phyloP scores from a whole-genome alignment of 371 early-diverging fungal genomes.

The Syncephalis plumigaleata region DNA sequence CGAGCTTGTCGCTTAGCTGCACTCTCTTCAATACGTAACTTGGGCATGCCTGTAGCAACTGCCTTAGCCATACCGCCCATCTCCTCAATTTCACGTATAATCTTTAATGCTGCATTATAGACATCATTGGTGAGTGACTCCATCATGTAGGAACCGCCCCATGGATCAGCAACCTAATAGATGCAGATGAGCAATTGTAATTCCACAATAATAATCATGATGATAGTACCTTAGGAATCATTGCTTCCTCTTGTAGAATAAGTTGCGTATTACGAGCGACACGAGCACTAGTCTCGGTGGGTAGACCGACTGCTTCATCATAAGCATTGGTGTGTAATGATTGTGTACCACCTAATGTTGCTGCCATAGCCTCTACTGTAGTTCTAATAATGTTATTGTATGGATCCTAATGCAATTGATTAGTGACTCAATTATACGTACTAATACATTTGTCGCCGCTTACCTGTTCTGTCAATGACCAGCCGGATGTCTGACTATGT shows the following conservation, averaged over 20 bases:
- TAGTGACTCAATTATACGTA: neutral
- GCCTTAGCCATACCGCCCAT: constrained; percentile 85
- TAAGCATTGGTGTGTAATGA: constrained; percentile 72
- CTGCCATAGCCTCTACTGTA: constrained; percentile 79
- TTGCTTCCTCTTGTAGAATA: constrained; percentile 69
- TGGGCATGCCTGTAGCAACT: constrained; percentile 74
- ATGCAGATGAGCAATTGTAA: constrained; percentile 2
- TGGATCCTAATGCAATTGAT: too few relatives aligned
- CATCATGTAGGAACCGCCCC: constrained; percentile 87
- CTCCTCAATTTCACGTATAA: constrained; percentile 58
- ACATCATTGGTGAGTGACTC: constrained; percentile 66
- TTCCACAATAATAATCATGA: neutral
- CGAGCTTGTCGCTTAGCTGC: constrained; percentile 73
- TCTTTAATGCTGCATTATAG: constrained; percentile 36
- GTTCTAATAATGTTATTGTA: constrained; percentile 79
- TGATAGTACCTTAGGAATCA: constrained; percentile 43
- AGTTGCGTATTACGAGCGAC: constrained; percentile 80
- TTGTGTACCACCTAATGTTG: constrained; percentile 74
- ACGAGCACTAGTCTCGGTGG: constrained; percentile 62
- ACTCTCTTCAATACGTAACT: constrained; percentile 64
- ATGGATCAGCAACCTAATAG: constrained; percentile 69
- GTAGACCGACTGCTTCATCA: constrained; percentile 75
- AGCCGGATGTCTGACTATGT: constrained; percentile 79
- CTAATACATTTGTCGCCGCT: too few relatives aligned
- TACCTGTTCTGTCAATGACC: constrained; percentile 81